A percentile compares a stretch with the other conserved stretches of the same genome.
Evolutionary conservation across 2,329 filamentous ascomycete species (phyloP).

Genomic region (Stemphylium vesicarium): DNA sequence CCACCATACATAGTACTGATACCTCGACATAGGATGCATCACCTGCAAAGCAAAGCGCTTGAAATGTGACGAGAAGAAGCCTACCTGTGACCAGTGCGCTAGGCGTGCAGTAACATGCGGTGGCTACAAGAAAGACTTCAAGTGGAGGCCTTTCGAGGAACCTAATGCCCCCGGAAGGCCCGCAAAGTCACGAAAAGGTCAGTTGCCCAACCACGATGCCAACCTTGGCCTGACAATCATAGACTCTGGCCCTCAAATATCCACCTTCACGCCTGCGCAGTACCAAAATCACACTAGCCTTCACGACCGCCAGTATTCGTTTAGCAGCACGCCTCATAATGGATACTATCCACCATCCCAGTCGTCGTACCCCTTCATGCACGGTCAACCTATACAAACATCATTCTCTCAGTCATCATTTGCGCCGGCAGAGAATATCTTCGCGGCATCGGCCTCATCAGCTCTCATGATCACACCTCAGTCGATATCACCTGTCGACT

Average conservation of each 20-base stretch:
- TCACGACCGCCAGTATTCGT: constrained; percentile 14
- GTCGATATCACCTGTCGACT: constrained; percentile 38
- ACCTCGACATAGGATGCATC: constrained; percentile 63
- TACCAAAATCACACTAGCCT: background rate
- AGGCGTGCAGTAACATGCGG: constrained; percentile 70
- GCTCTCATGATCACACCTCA: constrained; percentile 33
- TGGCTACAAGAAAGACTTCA: constrained; percentile 77
- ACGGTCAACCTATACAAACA: constrained; percentile 14
- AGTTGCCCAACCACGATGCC: constrained; percentile 3
- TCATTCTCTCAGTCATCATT: constrained; percentile 21
- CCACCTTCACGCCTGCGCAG: constrained; percentile 10
- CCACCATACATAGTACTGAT: constrained; percentile 20
- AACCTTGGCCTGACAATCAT: constrained; percentile 13
- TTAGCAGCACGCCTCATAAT: constrained; percentile 13
- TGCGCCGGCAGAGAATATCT: constrained; percentile 10
- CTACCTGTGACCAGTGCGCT: constrained; percentile 69
- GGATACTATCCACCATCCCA: constrained; percentile 21
- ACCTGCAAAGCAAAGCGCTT: constrained; percentile 76
- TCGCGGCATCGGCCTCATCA: constrained; percentile 24
- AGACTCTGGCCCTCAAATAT: constrained; percentile 17
- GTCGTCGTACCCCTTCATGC: constrained; percentile 13
- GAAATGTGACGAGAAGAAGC: constrained; percentile 77
- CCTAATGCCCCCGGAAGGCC: constrained; percentile 59
- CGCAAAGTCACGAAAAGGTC: constrained; percentile 56
- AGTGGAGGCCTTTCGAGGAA: constrained; percentile 75